phyloP scores from a whole-genome alignment of 2,329 filamentous ascomycete species.

The Monosporascus ibericus region DNA sequence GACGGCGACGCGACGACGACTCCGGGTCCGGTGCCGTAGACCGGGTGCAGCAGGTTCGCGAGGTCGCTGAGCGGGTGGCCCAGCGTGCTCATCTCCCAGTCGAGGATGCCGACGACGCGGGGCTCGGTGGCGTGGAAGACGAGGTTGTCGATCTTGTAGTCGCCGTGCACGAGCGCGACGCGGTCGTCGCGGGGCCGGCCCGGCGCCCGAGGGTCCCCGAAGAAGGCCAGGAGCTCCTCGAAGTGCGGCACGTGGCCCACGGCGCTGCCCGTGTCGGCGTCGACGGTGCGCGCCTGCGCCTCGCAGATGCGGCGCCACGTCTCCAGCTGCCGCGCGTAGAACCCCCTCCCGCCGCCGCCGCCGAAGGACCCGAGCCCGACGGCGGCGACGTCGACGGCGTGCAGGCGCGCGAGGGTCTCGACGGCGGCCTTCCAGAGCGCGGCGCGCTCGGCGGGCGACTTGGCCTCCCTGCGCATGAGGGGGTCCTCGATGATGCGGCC shows the following conservation, averaged over 20 bases:
- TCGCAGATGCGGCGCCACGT: constrained; percentile 76
- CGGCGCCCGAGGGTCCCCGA: constrained; percentile 49
- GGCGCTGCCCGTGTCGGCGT: constrained; percentile 67
- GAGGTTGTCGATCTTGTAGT: constrained; percentile 92
- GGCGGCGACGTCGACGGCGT: constrained; percentile 60
- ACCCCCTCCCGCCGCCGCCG: constrained; percentile 52
- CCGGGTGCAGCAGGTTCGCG: constrained; percentile 64
- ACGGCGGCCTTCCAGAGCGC: constrained; percentile 85
- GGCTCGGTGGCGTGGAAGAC: constrained; percentile 87
- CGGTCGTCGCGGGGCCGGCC: constrained; percentile 78
- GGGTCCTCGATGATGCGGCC: constrained; percentile 92
- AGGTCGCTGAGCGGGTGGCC: constrained; percentile 94
- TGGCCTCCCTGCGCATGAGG: constrained; percentile 57
- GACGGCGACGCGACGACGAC: constrained; percentile 15
- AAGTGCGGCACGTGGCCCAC: constrained; percentile 84
- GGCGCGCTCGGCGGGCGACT: constrained; percentile 60
- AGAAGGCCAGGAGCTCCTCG: constrained; percentile 72
- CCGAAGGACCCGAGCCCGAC: constrained; percentile 72
- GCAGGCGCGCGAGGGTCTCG: constrained; percentile 76
- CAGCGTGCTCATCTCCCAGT: constrained; percentile 98
- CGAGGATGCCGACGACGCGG: constrained; percentile 83
- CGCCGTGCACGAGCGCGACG: constrained; percentile 79
- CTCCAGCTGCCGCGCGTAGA: constrained; percentile 79
- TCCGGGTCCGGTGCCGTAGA: constrained; percentile 29
- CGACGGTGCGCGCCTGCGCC: constrained; percentile 68